Evolutionary conservation across 2,329 filamentous ascomycete genomes (phyloP), one percentile per base, ranked within the genome.

Genomic region (Neoscytalidium dimidiatum): DNA sequence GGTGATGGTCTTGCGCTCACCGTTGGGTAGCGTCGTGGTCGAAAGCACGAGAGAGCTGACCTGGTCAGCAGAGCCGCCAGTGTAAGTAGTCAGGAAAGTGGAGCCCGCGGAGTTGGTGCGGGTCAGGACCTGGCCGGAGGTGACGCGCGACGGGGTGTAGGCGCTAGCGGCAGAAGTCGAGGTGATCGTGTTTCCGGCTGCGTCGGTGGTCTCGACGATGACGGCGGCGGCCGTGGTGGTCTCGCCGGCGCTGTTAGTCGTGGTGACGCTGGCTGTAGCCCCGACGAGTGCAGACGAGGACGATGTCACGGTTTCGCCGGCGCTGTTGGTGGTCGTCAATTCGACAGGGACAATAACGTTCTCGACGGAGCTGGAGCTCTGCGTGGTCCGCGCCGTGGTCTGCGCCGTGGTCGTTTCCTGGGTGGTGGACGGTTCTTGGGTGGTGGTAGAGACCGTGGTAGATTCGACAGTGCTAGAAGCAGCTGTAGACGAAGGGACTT

Each of bases 41-140:
- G 74, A 65, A 3, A 82, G 68, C 31, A 78, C 73, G 29, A 83
- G 67, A 52, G 73, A 73, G 67, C 72, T 78, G 21, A 83, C 77
- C 8, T 67, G 70, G 21, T 76, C 80, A 51, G 76, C 80, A 19
- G 14, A 17, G 52, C 70, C 73, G 3, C 81, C 81, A 1, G 80
- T 82, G 69, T 79, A 82, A 1, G 82, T 84, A 2, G 81, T 80
- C 58, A 81, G 67, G 64, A 83, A 76, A 3, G 79, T 79, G 41
- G 70, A 67, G 26, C 81, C 81, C 7, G 66, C 26, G 2, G 68
- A 71, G 66, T 83, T 73, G 11, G 80, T 83, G 17, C 73, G 72
- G 9, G 81, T 83, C 48, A 81, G 71, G 21, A 81, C 77, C 51
- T 80, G 74, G 53, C 80, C 80, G 1, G 68, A 56, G 0, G 75